Base-by-base conservation (phyloP, 371 early-diverging fungal species). In the Actinomortierella ambigua region DNA sequence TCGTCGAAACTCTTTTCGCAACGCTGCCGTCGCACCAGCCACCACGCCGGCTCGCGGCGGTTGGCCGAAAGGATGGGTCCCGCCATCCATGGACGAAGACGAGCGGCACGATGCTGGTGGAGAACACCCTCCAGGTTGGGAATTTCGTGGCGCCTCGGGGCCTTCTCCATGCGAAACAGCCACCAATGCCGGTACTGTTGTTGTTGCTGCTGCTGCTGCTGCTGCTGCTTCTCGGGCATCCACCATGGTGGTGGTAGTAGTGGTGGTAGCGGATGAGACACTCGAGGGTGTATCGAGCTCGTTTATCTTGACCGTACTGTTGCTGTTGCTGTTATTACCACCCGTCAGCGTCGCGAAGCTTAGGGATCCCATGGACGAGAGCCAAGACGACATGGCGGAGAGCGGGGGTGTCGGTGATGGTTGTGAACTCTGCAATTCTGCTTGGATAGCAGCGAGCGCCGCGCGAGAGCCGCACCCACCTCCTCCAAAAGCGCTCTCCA, bases 1-100 rank as follows among this genome's bases (percentile, higher is more conserved):
- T 15, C 80, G 67, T 34, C 87, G 58, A 65, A 87, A 87, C 50
- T 87, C 87, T 53, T 78, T 82, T 22, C 85, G 67, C 48, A 87
- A 54, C 0, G 85, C 79, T 26, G 78, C 68, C 0, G 81, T 85
- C 1, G 78, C 75, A 14, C 63, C 58, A 0, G 67, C 57, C 8
- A 73, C 57, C 15, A 53, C 41, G 52, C 43, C 20, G n/a, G 13
- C 15, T 13, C 4, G 13, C 3, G 2, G 13, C 2, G 20, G 3
- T 44, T 44, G n/a, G n/a, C n/a, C n/a, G n/a, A n/a, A n/a, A n/a
- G n/a, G n/a, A n/a, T n/a, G n/a, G n/a, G n/a, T n/a, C n/a, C n/a
- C n/a, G n/a, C n/a, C n/a, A n/a, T n/a, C n/a, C n/a, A n/a, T n/a
- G n/a, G n/a, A n/a, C n/a, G n/a, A n/a, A n/a, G n/a, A n/a, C n/a